Base-by-base conservation (phyloP, 2,329 filamentous ascomycete genomes). In the Aspergillus spinulosporus region DNA sequence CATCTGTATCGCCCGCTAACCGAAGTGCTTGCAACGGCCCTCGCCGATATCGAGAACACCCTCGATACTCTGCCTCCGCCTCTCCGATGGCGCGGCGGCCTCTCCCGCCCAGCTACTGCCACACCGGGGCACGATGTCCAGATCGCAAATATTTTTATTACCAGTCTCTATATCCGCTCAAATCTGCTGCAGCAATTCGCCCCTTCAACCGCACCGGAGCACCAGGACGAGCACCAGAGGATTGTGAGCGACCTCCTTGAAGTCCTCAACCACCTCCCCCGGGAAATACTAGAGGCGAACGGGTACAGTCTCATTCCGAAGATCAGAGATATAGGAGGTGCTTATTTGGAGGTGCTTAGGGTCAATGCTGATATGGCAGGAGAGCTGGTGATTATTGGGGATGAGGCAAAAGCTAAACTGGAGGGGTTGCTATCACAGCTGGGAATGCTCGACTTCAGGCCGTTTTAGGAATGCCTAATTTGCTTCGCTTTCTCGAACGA, bases 121-220 rank as follows among this genome's bases (percentile, higher is more conserved):
- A 48, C 32, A 3, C 14, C 31, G 3, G 46, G 46, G 2, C 46
- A 48, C 31, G 46, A 48, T n/a, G 31, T 48, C 2, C 32, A 48
- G 14, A 48, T 48, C 8, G 46, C 46, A 8, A 48, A 48, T 48
- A 48, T 48, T 9, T 48, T 48, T 15, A 37, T 48, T 8, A 48
- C 46, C 3, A 48, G 46, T 14, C 46, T 48, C 1, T 48, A 48
- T 12, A 32, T 48, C 1, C 46, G 46, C 3, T 48, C 46, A 11
- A 48, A 48, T 8, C 46, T 37, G 4, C 28, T 37, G 12, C 46
- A 48, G 46, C 31, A 48, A 32, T 48, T 48, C 7, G 31, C 14
- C n/a, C 9, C 5, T 15, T 9, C 9, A 12, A 9, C 5, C 7
- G 11, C 7, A 2, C 5, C 15, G 14, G 8, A 5, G 2, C n/a